Conservation (phyloP, 192 early-diverging fungal genomes). For the Entomortierella parvispora region DNA sequence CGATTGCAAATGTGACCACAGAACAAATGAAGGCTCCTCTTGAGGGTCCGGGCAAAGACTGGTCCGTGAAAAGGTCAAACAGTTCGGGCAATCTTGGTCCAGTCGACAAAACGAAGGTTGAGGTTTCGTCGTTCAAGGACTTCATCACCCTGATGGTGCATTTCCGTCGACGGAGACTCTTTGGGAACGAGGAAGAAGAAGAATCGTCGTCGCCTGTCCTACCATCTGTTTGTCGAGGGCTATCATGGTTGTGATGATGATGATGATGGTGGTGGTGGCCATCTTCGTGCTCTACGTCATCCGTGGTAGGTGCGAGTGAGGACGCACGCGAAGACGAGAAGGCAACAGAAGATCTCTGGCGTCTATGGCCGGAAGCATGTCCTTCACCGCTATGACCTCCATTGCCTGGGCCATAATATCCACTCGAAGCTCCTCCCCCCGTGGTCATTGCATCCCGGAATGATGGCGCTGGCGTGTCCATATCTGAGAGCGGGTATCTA, state of each 20-base stretch:
- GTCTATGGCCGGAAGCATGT: neutral
- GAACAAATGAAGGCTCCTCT: constrained; percentile 16
- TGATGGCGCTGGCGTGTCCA: neutral
- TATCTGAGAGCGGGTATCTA: neutral
- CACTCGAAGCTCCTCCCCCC: neutral
- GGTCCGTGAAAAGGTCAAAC: constrained; percentile 35
- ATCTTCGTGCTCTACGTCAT: neutral
- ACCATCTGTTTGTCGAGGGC: neutral
- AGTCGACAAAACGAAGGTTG: constrained; percentile 33
- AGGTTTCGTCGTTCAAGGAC: constrained; percentile 11
- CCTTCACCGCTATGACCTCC: no score
- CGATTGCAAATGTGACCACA: neutral
- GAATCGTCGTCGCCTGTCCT: neutral
- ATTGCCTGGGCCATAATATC: neutral
- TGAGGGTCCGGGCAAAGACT: constrained; percentile 28
- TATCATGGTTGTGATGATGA: neutral
- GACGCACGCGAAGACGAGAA: neutral
- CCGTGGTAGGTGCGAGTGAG: neutral
- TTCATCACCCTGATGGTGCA: constrained; percentile 21
- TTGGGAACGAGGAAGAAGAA: constrained; percentile 26
- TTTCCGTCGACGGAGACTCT: constrained; percentile 10
- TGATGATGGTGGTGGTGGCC: neutral
- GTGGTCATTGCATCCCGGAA: neutral
- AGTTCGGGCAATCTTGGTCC: constrained; percentile 34
- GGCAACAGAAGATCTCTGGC: constrained; percentile 1